Evolutionary conservation across 164 flowering plant species (phyloP), one percentile per base, ranked within the genome.

Genomic region (Akebia trifoliata): DNA sequence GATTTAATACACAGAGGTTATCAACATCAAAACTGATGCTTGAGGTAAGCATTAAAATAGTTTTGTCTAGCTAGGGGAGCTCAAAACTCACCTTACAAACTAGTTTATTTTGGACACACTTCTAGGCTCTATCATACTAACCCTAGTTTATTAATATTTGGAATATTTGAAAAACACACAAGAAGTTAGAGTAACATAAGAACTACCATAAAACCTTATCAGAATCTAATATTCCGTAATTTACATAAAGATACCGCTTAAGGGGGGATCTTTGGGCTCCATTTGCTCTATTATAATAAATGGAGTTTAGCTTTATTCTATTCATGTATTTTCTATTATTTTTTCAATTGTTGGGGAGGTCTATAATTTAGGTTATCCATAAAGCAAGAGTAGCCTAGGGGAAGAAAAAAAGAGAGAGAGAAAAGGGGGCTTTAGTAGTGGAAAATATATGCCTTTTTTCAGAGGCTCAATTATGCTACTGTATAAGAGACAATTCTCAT

Each of bases 261-360:
- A 40, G 6, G 44, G 21, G 44, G 44, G 18, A 40, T 40, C 44
- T n/a, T 14, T 11, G 57, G 57, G 45, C 45, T 38, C 57, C 57
- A 54, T 54, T 54, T 25, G 44, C 45, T 37, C 43, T 14, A 54
- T 22, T 26, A 5, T 54, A 22, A 54, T 54, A 14, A 22, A 7
- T 35, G 20, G 12, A 54, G 20, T 54, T 54, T 54, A 32, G 45
- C 45, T 54, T 54, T 54, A 54, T 54, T 54, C 57, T 54, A 31
- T 36, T n/a, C 14, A 24, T 30, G 9, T 34, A 10, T 22, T 34
- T 36, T 54, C 14, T 37, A 21, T 20, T 34, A 10, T 49, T 37
- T 32, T 35, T 32, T 36, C 21, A 21, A 44, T 17, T 15, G 18
- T 9, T 6, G 20, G 4, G 36, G n/a, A 32, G 32, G 31, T 30